Percentiles rank a stretch among this genome's conserved stretches.
Evolutionary conservation across 768 basidiomycete species (phyloP).

Genomic region (Rhizopogon salebrosus): DNA sequence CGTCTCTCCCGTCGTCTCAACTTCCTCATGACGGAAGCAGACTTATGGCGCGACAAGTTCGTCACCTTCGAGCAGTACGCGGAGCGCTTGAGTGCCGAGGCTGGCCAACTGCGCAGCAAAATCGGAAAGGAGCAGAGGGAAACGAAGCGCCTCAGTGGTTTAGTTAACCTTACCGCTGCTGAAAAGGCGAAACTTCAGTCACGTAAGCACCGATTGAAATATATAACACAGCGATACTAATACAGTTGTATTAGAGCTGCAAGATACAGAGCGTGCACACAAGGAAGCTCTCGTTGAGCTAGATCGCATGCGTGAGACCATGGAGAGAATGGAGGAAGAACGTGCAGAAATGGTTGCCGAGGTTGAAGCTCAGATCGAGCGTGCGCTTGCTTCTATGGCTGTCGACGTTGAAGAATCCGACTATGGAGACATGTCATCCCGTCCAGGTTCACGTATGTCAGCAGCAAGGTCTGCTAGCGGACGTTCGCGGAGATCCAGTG

Average conservation of each 20-base stretch:
- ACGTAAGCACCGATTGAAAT: constrained; percentile 45
- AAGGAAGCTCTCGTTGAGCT: constrained; percentile 77
- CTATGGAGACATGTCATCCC: constrained; percentile 53
- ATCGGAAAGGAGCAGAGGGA: constrained; percentile 91
- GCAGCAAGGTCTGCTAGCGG: constrained; percentile 43
- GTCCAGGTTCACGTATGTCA: constrained; percentile 64
- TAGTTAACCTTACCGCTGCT: constrained; percentile 69
- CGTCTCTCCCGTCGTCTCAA: constrained; percentile 79
- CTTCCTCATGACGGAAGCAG: constrained; percentile 88
- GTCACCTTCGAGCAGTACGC: constrained; percentile 93
- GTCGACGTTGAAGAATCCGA: constrained; percentile 74
- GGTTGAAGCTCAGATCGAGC: constrained; percentile 87
- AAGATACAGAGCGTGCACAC: constrained; percentile 79
- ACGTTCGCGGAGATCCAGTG: constrained; percentile 57
- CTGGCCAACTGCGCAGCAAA: constrained; percentile 76
- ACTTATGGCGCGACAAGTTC: constrained; percentile 91
- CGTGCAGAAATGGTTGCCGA: constrained; percentile 90
- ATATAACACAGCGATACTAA: not conserved
- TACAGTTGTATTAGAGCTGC: constrained; percentile 52
- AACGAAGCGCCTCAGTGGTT: constrained; percentile 77
- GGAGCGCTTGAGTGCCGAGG: constrained; percentile 83
- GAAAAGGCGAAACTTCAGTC: constrained; percentile 76
- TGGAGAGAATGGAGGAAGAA: constrained; percentile 86
- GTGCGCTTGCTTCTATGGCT: constrained; percentile 80
- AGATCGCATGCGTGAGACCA: constrained; percentile 74